Evolutionary conservation across 179 eudicot genomes (phyloP).

Genomic region (Actinidia chinensis): DNA sequence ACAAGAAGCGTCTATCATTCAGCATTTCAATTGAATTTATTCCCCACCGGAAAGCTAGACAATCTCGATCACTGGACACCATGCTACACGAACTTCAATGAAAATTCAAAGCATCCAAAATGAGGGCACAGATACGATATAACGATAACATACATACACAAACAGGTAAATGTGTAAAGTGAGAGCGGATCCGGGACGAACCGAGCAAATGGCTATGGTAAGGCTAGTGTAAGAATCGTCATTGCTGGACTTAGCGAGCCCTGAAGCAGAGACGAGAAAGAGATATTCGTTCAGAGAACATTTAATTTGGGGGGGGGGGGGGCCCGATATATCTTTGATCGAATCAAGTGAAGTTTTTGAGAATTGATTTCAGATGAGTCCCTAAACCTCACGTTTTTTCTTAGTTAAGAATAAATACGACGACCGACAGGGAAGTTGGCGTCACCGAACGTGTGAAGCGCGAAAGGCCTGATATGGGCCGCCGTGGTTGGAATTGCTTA

Average conservation of each 20-base stretch:
- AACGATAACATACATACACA: not conserved
- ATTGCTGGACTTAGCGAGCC: constrained; percentile 22
- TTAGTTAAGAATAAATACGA: not conserved
- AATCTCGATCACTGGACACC: not conserved
- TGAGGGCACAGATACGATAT: not conserved
- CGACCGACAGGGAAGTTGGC: not conserved
- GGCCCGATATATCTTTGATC: not conserved
- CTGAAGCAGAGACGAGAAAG: constrained; percentile 13
- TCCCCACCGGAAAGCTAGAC: not conserved
- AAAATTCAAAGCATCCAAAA: not conserved
- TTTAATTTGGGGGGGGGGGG: too few species aligned
- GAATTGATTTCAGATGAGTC: not conserved
- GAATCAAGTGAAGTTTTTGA: not conserved
- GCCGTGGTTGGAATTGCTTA: not conserved
- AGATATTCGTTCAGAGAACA: not conserved
- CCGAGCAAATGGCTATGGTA: constrained; percentile 76
- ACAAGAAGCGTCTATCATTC: not conserved
- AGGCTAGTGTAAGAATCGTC: constrained; percentile 57
- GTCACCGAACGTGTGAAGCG: not conserved
- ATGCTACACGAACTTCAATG: not conserved
- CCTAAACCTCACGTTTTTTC: not conserved
- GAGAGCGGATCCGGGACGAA: constrained; percentile 64
- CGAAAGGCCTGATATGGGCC: not conserved
- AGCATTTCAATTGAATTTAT: not conserved
- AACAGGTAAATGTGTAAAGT: not conserved